Percentiles rank a stretch among this genome's conserved stretches.
phyloP scores from a whole-genome alignment of 1,139 yeast genomes.

The Hansenula sp. region DNA sequence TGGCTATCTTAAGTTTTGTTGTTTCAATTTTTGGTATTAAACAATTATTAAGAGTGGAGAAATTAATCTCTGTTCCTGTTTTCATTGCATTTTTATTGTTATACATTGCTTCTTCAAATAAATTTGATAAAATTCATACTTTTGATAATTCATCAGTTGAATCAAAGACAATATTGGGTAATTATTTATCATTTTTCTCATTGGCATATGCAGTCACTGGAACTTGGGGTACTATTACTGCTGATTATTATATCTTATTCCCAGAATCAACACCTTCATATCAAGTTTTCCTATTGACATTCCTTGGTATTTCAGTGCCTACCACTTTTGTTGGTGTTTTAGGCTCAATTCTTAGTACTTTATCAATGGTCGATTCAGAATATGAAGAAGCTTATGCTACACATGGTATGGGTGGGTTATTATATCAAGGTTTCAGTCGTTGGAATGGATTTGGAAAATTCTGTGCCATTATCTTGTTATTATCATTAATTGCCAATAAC shows the following conservation, averaged over 20 bases:
- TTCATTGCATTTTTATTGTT: conserved; percentile 63
- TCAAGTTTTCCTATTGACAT: conserved; percentile 58
- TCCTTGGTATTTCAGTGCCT: conserved; percentile 66
- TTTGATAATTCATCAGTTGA: conserved; percentile 33
- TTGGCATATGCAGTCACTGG: conserved; percentile 77
- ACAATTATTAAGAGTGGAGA: conserved; percentile 65
- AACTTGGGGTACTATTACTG: conserved; percentile 87
- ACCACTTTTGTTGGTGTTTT: conserved; percentile 75
- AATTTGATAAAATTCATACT: conserved; percentile 32
- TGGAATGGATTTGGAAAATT: conserved; percentile 86
- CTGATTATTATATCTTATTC: conserved; percentile 80
- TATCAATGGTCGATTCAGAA: conserved; percentile 56
- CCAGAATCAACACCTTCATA: conserved; percentile 68
- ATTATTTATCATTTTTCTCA: conserved; percentile 71
- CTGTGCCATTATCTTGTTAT: conserved; percentile 60
- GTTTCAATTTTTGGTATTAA: conserved; percentile 77
- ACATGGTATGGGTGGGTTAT: conserved; percentile 76
- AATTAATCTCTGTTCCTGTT: conserved; percentile 66
- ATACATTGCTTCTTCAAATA: conserved; percentile 62
- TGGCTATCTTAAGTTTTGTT: conserved; percentile 56
- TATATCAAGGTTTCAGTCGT: conserved; percentile 61
- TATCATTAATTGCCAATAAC: conserved; percentile 77
- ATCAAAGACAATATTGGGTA: conserved; percentile 47
- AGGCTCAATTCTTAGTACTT: conserved; percentile 68
- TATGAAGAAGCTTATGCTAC: conserved; percentile 58